Conservation (phyloP, 768 basidiomycete species). For the Rhizopogon vinicolor region DNA sequence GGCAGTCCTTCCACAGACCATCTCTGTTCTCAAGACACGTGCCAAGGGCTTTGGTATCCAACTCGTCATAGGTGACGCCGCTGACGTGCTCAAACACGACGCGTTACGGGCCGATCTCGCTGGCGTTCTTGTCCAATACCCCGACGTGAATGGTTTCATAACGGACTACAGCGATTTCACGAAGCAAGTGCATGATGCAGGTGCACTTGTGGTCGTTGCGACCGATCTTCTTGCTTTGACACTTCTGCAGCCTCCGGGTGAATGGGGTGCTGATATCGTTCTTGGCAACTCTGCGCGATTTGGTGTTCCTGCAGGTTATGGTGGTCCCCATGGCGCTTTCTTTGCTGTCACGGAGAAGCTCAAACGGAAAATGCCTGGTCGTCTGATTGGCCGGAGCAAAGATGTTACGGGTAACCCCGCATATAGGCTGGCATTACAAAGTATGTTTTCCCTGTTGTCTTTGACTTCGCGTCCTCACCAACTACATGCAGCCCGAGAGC, state of each 20-base stretch:
- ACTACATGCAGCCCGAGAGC: constrained; percentile 70
- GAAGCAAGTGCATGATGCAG: constrained; percentile 60
- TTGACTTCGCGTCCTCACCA: constrained; percentile 5
- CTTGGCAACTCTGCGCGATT: constrained; percentile 95
- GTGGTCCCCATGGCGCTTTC: constrained; percentile 96
- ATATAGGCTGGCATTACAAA: constrained; percentile 92
- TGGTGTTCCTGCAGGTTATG: constrained; percentile 96
- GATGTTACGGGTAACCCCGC: constrained; percentile 83
- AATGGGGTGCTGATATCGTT: constrained; percentile 98
- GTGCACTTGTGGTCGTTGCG: constrained; percentile 82
- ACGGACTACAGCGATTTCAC: constrained; percentile 68
- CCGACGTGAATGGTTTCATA: constrained; percentile 82
- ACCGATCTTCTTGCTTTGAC: constrained; percentile 93
- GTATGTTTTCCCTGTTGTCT: constrained; percentile 40
- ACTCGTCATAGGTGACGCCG: constrained; percentile 63
- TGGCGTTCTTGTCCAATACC: constrained; percentile 92
- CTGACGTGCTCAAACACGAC: constrained; percentile 46
- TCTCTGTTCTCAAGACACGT: constrained; percentile 84
- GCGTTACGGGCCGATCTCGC: constrained; percentile 60
- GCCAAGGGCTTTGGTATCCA: constrained; percentile 93
- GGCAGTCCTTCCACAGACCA: constrained; percentile 82
- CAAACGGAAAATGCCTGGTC: constrained; percentile 98
- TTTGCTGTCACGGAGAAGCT: constrained; percentile 90
- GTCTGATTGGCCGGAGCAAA: constrained; percentile 86
- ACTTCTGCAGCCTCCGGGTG: constrained; percentile 91